Base-by-base conservation (phyloP, 192 early-diverging fungal genomes). In the Coemansia sp. region DNA sequence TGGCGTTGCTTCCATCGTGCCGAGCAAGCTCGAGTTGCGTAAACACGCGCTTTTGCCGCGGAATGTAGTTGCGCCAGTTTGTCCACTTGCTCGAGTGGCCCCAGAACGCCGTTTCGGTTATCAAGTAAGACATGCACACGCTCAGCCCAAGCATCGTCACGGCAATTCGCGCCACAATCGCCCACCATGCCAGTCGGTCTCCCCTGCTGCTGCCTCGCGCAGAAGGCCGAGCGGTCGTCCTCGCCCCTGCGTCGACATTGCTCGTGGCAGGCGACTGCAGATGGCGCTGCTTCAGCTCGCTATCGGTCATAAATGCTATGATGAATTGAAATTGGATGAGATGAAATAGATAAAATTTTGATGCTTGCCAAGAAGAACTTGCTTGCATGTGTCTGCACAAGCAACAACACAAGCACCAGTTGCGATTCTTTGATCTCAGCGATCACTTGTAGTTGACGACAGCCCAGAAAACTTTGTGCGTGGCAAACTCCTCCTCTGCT, bases 1-100 rank as follows among this genome's bases (percentile, higher is more conserved):
- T 84, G 0, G 88, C 89, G 73, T 94, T 90, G 37, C 84, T 83
- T 14, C 98, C 98, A 69, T 99, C 95, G 70, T 94, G 96, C 64
- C 75, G 69, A 9, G 85, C 80, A 14, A 99, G 79, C 68, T 99
- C 90, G n/a, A 72, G 79, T 27, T 88, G 84, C 35, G 94, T 92
- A 47, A 98, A 88, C 5, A 89, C 78, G 7, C 75, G 64, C 64
- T 92, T 83, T 51, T 73, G 77, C 71, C 89, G 87, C 27, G 92
- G 92, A 53, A 94, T 58, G 74, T 86, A 94, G 47, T 83, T 87
- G 49, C 86, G 81, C 71, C 84, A 77, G 71, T 94, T 94, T 9
- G 85, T 85, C 76, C 86, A 92, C 60, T 91, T 89, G 56, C 84
- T 87, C 54, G 84, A 61, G 67, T 89, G 87, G 2, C 90, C 91